Conservation (phyloP, 768 basidiomycete species). For the Wakefieldia striispora region DNA sequence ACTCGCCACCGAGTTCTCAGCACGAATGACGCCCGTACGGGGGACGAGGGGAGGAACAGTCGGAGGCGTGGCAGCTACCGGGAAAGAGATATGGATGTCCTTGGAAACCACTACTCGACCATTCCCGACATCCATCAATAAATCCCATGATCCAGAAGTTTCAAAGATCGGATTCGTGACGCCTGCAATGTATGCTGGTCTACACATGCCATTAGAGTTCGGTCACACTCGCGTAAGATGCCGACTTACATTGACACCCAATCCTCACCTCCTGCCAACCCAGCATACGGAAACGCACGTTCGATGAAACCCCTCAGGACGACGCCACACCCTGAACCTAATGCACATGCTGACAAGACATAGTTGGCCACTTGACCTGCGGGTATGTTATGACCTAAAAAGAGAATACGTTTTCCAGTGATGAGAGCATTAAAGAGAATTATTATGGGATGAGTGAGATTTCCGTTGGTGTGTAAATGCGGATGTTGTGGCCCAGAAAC, state of each 20-base stretch:
- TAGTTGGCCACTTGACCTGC: slow-evolving; percentile 89
- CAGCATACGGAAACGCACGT: slow-evolving; percentile 94
- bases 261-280: slow-evolving; percentile 82
- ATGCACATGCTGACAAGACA: slow-evolving; percentile 91
- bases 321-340: slow-evolving; percentile 87
- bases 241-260: slow-evolving; percentile 80
- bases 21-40: slow-evolving; percentile 61
- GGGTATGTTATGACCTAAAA: slow-evolving; percentile 86
- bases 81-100: slow-evolving; percentile 67
- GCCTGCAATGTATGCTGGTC: slow-evolving; percentile 92
- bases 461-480: slow-evolving; percentile 90
- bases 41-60: slow-evolving; percentile 45
- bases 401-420: slow-evolving; percentile 94
- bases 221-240: neutral
- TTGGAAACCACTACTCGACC: slow-evolving; percentile 86
- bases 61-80: slow-evolving; percentile 41
- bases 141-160: slow-evolving; percentile 83
- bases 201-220: slow-evolving; percentile 29
- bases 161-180: slow-evolving; percentile 98
- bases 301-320: slow-evolving; percentile 84
- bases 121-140: slow-evolving; percentile 87
- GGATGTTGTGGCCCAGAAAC: slow-evolving; percentile 80
- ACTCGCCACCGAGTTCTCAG: slow-evolving; percentile 58
- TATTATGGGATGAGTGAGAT: slow-evolving; percentile 89
- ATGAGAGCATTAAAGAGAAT: slow-evolving; percentile 94